phyloP scores from a whole-genome alignment of 2,329 filamentous ascomycete genomes.

The Ophiocordyceps australis region DNA sequence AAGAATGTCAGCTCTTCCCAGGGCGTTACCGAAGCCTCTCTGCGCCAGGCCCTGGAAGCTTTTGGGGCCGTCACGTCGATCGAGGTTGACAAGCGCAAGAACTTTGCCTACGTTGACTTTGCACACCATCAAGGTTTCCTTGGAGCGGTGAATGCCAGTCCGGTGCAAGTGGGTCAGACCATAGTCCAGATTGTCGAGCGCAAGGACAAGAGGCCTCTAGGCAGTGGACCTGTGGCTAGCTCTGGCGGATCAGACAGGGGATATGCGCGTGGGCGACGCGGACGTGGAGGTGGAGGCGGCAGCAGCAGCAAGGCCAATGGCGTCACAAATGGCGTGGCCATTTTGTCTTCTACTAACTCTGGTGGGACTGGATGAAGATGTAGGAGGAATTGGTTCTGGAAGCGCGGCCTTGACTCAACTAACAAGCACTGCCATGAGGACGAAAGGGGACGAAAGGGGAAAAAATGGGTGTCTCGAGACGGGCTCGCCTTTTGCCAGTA shows the following conservation, averaged over 20 bases:
- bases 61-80: slow-evolving; percentile 65
- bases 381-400: background rate
- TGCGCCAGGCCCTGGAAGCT: slow-evolving; percentile 53
- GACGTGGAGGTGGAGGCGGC: slow-evolving; percentile 4
- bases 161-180: slow-evolving; percentile 66
- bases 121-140: slow-evolving; percentile 50
- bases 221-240: slow-evolving; percentile 2
- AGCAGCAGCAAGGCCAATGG: slow-evolving; percentile 5
- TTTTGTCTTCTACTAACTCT: slow-evolving; percentile 2
- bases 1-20: slow-evolving; percentile 81
- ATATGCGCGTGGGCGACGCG: slow-evolving; percentile 7
- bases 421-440: too few species aligned
- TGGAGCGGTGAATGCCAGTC: slow-evolving; percentile 68
- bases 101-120: slow-evolving; percentile 88
- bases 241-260: slow-evolving; percentile 4
- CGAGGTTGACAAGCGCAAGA: slow-evolving; percentile 88
- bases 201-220: slow-evolving; percentile 37
- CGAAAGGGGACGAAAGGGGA: too few species aligned
- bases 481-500: too few species aligned
- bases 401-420: slow-evolving; percentile 1
- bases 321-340: slow-evolving; percentile 1
- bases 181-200: slow-evolving; percentile 76
- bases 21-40: slow-evolving; percentile 68
- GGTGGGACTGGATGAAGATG: slow-evolving; percentile 3
- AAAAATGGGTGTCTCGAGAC: too few species aligned